phyloP scores from a whole-genome alignment of 352 stramenopile species.

The Pythium phragmitis region DNA sequence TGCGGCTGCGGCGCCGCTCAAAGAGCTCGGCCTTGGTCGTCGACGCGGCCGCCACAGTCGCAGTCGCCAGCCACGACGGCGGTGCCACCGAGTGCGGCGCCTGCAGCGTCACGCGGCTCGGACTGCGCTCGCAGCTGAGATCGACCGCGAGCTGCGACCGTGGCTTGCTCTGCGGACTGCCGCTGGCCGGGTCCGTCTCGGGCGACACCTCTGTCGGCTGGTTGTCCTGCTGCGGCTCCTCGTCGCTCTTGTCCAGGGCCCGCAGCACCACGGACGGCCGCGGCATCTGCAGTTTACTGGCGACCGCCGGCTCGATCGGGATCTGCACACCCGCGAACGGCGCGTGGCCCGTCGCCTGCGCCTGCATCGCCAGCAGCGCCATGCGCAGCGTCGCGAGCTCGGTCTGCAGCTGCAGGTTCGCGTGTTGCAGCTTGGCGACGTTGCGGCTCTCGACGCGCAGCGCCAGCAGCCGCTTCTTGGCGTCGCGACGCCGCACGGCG shows the following conservation, averaged over 20 bases:
- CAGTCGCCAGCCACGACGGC: neutral
- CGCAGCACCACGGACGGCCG: slow-evolving; percentile 5
- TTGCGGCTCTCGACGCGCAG: slow-evolving; percentile 72
- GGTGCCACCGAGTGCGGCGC: slow-evolving; percentile 18
- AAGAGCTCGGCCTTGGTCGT: slow-evolving; percentile 25
- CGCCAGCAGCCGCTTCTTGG: slow-evolving; percentile 37
- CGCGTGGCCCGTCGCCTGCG: neutral
- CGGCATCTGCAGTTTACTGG: slow-evolving; percentile 4
- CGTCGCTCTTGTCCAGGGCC: neutral
- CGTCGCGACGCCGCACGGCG: slow-evolving; percentile 37
- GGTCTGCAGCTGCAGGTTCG: slow-evolving; percentile 72
- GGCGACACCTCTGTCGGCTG: neutral
- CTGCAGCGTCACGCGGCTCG: slow-evolving; percentile 11
- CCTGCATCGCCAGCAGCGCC: slow-evolving; percentile 51
- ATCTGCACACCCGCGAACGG: slow-evolving; percentile 4
- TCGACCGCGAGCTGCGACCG: slow-evolving; percentile 8
- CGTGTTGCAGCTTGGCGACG: slow-evolving; percentile 65
- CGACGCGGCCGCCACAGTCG: neutral
- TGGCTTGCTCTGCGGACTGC: slow-evolving; percentile 1
- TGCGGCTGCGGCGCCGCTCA: slow-evolving; percentile 14
- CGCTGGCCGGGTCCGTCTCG: neutral
- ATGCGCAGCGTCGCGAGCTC: slow-evolving; percentile 58
- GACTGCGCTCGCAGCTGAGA: slow-evolving; percentile 11
- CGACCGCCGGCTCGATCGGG: slow-evolving; percentile 1
- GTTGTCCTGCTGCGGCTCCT: neutral